Conservation (phyloP, 2,329 filamentous ascomycete genomes). For the Neofusicoccum sp. region DNA sequence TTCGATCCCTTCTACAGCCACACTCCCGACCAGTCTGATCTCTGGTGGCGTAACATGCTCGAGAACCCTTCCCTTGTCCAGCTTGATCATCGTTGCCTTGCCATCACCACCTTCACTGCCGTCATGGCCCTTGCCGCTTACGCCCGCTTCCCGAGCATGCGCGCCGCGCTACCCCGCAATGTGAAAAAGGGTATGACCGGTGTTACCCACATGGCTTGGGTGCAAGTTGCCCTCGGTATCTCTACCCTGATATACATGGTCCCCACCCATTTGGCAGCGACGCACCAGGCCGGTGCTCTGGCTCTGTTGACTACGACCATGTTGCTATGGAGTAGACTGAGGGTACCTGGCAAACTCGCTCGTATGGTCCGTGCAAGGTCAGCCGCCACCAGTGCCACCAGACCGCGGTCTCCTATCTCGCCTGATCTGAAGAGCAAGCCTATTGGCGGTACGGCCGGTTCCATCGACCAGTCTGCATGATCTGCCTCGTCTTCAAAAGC, state of each 20-base stretch:
- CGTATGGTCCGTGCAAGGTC: not conserved
- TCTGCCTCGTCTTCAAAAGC: not conserved
- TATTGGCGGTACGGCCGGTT: not conserved
- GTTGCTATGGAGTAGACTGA: constrained; percentile 16
- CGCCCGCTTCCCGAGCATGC: constrained; percentile 68
- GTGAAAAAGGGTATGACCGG: constrained; percentile 76
- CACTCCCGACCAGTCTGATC: constrained; percentile 73
- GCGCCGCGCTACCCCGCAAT: constrained; percentile 56
- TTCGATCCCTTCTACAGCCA: constrained; percentile 85
- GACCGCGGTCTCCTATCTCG: constrained; percentile 8
- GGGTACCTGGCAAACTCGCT: constrained; percentile 3
- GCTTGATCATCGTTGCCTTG: constrained; percentile 90
- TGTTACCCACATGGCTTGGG: constrained; percentile 76
- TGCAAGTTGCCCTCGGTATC: constrained; percentile 88
- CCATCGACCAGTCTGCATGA: not conserved
- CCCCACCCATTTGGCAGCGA: constrained; percentile 81
- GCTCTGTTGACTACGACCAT: constrained; percentile 67
- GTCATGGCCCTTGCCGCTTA: constrained; percentile 82
- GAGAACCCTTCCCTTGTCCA: constrained; percentile 97
- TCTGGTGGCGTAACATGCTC: constrained; percentile 97
- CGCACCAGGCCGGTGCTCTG: constrained; percentile 89
- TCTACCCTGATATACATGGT: constrained; percentile 92
- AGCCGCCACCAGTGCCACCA: not conserved
- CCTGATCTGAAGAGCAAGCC: constrained; percentile 9
- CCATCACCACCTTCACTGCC: constrained; percentile 82